Conservation (phyloP, 1,284 basidiomycete species). For the Microbotryum scabiosae region DNA sequence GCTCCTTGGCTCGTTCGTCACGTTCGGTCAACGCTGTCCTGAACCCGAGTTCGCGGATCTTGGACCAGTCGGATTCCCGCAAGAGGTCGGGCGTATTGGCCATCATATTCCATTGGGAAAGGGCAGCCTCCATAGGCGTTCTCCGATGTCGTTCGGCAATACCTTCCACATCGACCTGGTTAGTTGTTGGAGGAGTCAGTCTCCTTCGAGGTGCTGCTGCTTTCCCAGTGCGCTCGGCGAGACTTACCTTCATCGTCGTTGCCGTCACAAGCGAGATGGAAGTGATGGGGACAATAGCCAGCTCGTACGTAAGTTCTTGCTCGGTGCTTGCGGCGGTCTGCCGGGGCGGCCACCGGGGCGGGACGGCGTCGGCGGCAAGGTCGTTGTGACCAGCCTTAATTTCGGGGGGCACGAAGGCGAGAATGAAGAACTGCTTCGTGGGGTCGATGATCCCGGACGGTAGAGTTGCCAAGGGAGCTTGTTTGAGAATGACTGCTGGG, state of each 20-base stretch:
- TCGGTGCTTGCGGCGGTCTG: constrained; percentile 30
- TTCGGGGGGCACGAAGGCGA: constrained; percentile 55
- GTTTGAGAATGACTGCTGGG: constrained; percentile 66
- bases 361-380: constrained; percentile 50
- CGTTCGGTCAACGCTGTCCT: constrained; percentile 69
- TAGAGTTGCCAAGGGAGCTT: constrained; percentile 47
- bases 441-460: constrained; percentile 47
- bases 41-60: constrained; percentile 79
- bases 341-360: constrained; percentile 48
- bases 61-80: constrained; percentile 59
- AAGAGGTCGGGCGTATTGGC: background rate
- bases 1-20: constrained; percentile 46
- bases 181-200: background rate
- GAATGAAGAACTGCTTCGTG: constrained; percentile 56
- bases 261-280: constrained; percentile 71
- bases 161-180: constrained; percentile 61
- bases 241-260: constrained; percentile 57
- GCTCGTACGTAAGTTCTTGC: constrained; percentile 58
- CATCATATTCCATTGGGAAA: constrained; percentile 51
- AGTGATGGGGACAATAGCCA: constrained; percentile 58
- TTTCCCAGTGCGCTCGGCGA: too few species aligned
- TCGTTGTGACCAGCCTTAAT: constrained; percentile 46
- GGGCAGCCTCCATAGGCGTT: constrained; percentile 35
- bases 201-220: background rate
- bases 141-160: constrained; percentile 56